Conservation (phyloP, 805 yeast species). For the Isabelozyma gotoi region DNA sequence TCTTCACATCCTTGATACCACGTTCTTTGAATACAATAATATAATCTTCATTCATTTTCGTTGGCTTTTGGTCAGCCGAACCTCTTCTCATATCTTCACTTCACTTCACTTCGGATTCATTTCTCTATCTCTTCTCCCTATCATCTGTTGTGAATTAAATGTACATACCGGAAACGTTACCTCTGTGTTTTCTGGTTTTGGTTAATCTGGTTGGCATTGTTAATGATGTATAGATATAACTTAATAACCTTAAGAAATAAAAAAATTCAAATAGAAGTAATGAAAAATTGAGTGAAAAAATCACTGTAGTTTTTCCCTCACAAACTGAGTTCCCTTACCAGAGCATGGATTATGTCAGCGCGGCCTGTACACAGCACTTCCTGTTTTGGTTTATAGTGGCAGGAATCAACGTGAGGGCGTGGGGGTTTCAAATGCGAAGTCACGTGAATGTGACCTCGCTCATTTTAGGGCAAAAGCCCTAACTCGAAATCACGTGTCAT, state of each 20-base stretch:
- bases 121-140: background rate
- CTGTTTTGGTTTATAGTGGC: background rate
- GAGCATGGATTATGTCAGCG: background rate
- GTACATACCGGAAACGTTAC: conserved; percentile 98
- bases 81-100: too few relatives aligned
- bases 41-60: too few relatives aligned
- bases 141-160: conserved; percentile 2
- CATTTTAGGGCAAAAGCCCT: background rate
- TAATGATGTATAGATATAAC: conserved; percentile 13
- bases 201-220: conserved; percentile 98
- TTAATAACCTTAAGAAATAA: background rate
- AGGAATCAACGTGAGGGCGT: too few relatives aligned
- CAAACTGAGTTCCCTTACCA: too few relatives aligned
- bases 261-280: background rate
- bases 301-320: background rate
- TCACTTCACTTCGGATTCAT: background rate
- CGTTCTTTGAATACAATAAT: too few relatives aligned
- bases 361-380: background rate
- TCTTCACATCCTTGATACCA: too few relatives aligned
- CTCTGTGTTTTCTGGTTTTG: conserved; percentile 99
- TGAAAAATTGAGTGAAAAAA: background rate
- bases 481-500: background rate
- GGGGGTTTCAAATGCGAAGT: background rate
- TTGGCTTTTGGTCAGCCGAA: too few relatives aligned
- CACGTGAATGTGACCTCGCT: background rate